Evolutionary conservation across 2,329 filamentous ascomycete species (phyloP).

Genomic region (Aspergillus terreus): DNA sequence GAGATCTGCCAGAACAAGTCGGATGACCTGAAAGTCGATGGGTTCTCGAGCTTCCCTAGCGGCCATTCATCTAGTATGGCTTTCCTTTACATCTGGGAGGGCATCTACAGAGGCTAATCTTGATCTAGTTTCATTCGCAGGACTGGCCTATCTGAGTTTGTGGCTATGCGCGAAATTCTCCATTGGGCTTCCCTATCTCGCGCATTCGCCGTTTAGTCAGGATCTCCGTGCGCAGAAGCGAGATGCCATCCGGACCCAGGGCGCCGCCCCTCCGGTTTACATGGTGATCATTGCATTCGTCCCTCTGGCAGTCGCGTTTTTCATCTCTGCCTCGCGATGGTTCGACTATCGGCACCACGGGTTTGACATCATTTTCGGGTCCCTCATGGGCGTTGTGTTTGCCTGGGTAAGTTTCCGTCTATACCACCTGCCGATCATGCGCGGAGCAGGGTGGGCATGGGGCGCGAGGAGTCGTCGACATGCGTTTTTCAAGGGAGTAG

Average conservation of each 20-base stretch:
- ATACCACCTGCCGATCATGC: constrained; percentile 76
- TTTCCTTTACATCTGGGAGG: neutral
- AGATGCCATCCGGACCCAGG: constrained; percentile 62
- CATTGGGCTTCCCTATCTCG: constrained; percentile 43
- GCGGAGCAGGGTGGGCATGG: constrained; percentile 88
- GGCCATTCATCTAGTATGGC: constrained; percentile 66
- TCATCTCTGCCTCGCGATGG: constrained; percentile 81
- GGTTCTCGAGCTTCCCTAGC: constrained; percentile 79
- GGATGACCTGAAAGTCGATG: constrained; percentile 64
- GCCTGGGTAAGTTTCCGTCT: constrained; percentile 75
- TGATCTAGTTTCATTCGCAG: constrained; percentile 64
- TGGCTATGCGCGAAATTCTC: constrained; percentile 67
- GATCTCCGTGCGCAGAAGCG: constrained; percentile 18
- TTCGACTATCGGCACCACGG: constrained; percentile 85
- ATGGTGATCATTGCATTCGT: constrained; percentile 67
- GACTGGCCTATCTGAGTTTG: constrained; percentile 78
- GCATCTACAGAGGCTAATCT: neutral
- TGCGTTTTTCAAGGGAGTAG: constrained; percentile 55
- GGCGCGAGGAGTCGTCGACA: constrained; percentile 68
- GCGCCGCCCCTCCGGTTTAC: constrained; percentile 78
- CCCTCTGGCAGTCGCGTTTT: constrained; percentile 71
- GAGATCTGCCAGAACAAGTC: constrained; percentile 66
- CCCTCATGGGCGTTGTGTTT: constrained; percentile 67
- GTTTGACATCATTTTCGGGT: constrained; percentile 90
- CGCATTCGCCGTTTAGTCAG: constrained; percentile 24